Conservation (phyloP, 805 yeast genomes). For the Torulaspora maleeae region DNA sequence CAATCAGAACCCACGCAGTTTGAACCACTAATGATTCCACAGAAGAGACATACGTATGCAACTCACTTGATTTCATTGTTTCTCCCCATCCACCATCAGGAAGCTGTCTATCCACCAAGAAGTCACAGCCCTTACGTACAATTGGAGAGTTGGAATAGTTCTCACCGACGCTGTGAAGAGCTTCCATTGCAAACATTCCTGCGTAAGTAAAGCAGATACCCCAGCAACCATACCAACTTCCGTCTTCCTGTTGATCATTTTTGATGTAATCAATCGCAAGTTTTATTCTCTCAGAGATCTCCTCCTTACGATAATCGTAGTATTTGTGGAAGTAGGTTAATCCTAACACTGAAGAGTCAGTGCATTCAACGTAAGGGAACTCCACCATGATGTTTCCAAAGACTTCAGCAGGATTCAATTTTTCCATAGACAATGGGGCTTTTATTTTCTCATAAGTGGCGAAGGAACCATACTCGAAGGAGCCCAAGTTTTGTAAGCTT, state of each 20-base stretch:
- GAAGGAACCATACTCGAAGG: slow-evolving; percentile 83
- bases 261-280: slow-evolving; percentile 72
- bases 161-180: slow-evolving; percentile 65
- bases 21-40: slow-evolving; percentile 69
- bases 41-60: slow-evolving; percentile 66
- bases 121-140: slow-evolving; percentile 80
- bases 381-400: slow-evolving; percentile 98
- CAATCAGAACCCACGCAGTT: slow-evolving; percentile 89
- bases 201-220: slow-evolving; percentile 96
- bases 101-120: slow-evolving; percentile 67
- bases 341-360: slow-evolving; percentile 91
- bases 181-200: slow-evolving; percentile 96
- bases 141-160: slow-evolving; percentile 55
- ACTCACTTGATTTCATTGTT: slow-evolving; percentile 83
- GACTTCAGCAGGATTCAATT: slow-evolving; percentile 92
- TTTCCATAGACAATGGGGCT: slow-evolving; percentile 71
- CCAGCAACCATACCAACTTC: slow-evolving; percentile 99
- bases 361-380: slow-evolving; percentile 96
- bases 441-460: slow-evolving; percentile 86
- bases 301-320: slow-evolving; percentile 59
- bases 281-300: slow-evolving; percentile 63
- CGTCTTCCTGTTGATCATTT: slow-evolving; percentile 66
- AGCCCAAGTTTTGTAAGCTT: slow-evolving; percentile 69
- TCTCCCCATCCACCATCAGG: slow-evolving; percentile 98
- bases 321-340: slow-evolving; percentile 68